These are phyloP conservation scores for Ballota nigra DNA, from an alignment of 257 asterid species.

Conservation along the genomic window DNA sequence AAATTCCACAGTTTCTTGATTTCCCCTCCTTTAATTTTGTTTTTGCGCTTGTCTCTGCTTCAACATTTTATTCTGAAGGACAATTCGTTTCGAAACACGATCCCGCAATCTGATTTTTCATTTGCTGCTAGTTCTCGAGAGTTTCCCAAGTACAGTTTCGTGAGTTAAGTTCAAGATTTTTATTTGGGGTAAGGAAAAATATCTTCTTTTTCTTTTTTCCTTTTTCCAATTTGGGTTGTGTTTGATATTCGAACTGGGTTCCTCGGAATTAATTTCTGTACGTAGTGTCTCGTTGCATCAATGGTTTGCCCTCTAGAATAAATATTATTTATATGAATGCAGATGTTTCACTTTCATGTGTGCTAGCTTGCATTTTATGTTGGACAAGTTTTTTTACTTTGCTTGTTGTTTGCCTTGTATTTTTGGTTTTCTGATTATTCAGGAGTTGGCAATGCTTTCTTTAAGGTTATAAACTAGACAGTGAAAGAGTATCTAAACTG, in stretches of 20 bases:
- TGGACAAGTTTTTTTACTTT: neutral
- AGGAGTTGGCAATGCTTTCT: neutral
- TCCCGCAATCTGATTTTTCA: constrained; percentile 11
- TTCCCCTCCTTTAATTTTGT: constrained; percentile 6
- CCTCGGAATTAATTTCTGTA: neutral
- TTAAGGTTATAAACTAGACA: neutral
- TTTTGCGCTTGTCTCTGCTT: constrained; percentile 1
- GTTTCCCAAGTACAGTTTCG: constrained; percentile 12
- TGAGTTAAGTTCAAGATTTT: constrained; percentile 19
- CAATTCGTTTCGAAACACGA: constrained; percentile 9
- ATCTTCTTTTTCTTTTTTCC: neutral
- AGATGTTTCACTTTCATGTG: constrained; percentile 5
- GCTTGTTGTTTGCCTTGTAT: neutral
- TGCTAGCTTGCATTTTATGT: neutral
- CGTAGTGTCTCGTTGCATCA: neutral
- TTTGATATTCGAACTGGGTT: constrained; percentile 12
- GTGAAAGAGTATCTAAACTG: neutral
- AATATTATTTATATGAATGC: constrained; percentile 1
- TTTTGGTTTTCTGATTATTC: constrained; percentile 2
- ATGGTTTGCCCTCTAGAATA: constrained; percentile 8
- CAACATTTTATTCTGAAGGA: neutral
- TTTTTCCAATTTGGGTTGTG: constrained; percentile 4
- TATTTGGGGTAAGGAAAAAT: constrained; percentile 18
- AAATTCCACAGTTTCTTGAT: constrained; percentile 9
- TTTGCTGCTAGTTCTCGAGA: constrained; percentile 8